phyloP scores from a whole-genome alignment of 441 rosid genomes.

The Arabidopsis lyrata region DNA sequence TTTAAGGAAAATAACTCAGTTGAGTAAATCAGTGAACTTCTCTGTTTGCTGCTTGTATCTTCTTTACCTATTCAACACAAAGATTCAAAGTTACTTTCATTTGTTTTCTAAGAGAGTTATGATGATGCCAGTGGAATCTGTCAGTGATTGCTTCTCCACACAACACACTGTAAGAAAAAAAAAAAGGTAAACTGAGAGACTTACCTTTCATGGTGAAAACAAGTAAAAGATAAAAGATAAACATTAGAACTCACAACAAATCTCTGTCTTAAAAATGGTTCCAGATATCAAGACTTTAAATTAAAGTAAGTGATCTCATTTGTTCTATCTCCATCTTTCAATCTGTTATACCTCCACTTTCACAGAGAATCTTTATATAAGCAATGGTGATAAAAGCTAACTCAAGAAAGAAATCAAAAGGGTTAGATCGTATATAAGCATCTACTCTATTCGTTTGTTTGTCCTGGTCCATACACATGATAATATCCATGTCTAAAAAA shows the following conservation, averaged over 20 bases:
- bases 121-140: slow-evolving; percentile 12
- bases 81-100: slow-evolving; percentile 34
- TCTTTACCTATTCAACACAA: slow-evolving; percentile 18
- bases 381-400: slow-evolving; percentile 30
- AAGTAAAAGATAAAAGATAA: not conserved
- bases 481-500: slow-evolving; percentile 15
- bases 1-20: slow-evolving; percentile 5
- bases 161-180: slow-evolving; percentile 11
- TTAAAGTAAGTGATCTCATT: slow-evolving; percentile 8
- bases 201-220: slow-evolving; percentile 8
- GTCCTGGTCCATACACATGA: slow-evolving; percentile 35
- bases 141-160: slow-evolving; percentile 17
- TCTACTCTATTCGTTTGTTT: slow-evolving; percentile 32
- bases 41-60: slow-evolving; percentile 1
- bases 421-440: slow-evolving; percentile 35
- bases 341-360: slow-evolving; percentile 34
- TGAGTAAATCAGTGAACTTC: slow-evolving; percentile 15
- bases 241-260: slow-evolving; percentile 20
- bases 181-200: not conserved
- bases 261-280: slow-evolving; percentile 12
- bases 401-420: slow-evolving; percentile 22
- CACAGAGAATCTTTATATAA: slow-evolving; percentile 37
- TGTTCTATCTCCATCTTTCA: slow-evolving; percentile 31
- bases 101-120: slow-evolving; percentile 7
- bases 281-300: slow-evolving; percentile 14